Percentiles rank a stretch among this genome's conserved stretches.
Evolutionary conservation across 192 early-diverging fungal genomes (phyloP).

Genomic region (Gryganskiella cystojenkinii): DNA sequence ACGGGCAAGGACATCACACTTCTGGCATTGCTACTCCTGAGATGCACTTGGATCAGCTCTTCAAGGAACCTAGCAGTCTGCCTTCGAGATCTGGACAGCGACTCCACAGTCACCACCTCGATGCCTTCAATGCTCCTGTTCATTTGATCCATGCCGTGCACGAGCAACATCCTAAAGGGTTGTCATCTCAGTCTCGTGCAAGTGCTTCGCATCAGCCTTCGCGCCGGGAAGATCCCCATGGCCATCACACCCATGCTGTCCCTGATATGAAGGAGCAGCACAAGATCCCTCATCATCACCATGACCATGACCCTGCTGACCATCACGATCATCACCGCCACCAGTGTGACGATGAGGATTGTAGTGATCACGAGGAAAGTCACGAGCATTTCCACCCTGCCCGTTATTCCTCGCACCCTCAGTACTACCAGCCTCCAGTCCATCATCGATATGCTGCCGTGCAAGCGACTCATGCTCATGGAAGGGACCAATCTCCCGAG

Average conservation of each 20-base stretch:
- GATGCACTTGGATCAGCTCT: no score
- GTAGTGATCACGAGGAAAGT: constrained; percentile 6
- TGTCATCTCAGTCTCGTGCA: background rate
- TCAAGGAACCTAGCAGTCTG: background rate
- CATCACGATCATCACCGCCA: constrained; percentile 11
- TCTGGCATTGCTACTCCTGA: no score
- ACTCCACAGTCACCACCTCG: no score
- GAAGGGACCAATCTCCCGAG: background rate
- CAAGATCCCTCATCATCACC: background rate
- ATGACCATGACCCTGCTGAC: background rate
- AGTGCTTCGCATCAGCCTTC: no score
- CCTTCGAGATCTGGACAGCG: background rate
- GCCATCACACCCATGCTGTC: background rate
- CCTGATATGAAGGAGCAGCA: background rate
- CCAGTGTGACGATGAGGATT: background rate
- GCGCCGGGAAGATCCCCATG: background rate
- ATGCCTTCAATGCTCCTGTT: background rate
- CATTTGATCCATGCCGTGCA: background rate
- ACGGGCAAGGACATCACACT: no score
- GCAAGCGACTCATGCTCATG: background rate
- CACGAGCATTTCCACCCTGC: background rate
- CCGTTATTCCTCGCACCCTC: no score
- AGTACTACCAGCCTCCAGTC: background rate
- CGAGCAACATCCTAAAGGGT: no score
- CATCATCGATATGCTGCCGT: no score